Conservation (phyloP, 164 flowering plant species). For the Vitis labrusca region DNA sequence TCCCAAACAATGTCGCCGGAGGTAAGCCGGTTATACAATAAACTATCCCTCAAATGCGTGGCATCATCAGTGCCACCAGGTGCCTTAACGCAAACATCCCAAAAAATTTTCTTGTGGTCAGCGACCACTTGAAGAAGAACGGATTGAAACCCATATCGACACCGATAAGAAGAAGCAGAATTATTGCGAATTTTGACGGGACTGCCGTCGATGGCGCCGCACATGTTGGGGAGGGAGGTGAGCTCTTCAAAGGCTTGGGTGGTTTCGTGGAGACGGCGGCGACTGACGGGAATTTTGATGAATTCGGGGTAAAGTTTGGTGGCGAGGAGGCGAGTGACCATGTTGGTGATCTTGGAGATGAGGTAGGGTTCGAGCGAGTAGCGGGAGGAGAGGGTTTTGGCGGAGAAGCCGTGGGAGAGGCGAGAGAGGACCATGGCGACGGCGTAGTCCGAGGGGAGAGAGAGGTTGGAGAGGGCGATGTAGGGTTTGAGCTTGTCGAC, state of each 20-base stretch:
- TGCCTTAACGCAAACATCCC: conserved; percentile 96
- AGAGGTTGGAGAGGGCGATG: conserved; percentile 66
- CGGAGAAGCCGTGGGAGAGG: conserved; percentile 66
- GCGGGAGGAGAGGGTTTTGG: conserved; percentile 56
- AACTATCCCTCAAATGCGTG: conserved; percentile 81
- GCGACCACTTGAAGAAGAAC: conserved; percentile 84
- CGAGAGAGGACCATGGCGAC: conserved; percentile 93
- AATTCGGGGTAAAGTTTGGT: conserved; percentile 84
- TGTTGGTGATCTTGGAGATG: conserved; percentile 88
- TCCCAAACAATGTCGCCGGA: conserved; percentile 85
- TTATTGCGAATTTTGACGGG: conserved; percentile 43
- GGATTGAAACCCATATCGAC: conserved; percentile 53
- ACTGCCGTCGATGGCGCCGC: conserved; percentile 80
- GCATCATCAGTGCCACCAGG: conserved; percentile 82
- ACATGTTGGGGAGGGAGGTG: conserved; percentile 72
- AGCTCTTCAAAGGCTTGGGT: conserved; percentile 71
- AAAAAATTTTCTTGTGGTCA: conserved; percentile 79
- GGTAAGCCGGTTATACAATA: conserved; percentile 63
- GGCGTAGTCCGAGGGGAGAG: conserved; percentile 88
- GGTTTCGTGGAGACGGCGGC: conserved; percentile 62
- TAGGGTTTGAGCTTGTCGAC: conserved; percentile 85
- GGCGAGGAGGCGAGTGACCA: conserved; percentile 80
- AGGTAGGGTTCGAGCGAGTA: conserved; percentile 79
- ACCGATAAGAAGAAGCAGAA: conserved; percentile 23
- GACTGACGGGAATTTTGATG: conserved; percentile 67